Percentiles rank a stretch among this genome's conserved stretches.
Conservation (phyloP, 2,329 filamentous ascomycete genomes). For the Talaromyces rugulosus region DNA sequence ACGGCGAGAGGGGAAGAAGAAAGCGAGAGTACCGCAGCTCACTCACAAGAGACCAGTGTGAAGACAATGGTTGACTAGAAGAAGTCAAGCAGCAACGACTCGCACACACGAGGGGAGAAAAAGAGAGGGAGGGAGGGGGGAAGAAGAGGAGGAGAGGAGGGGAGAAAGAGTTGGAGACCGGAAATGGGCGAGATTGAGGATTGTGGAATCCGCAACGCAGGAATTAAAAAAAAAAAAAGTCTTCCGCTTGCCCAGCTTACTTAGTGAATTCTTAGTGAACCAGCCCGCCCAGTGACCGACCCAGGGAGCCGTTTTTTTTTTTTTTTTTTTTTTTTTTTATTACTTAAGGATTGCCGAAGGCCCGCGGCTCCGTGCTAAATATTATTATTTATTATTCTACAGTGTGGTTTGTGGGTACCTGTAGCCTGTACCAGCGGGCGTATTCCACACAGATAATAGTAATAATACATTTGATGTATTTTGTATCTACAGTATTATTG, state of each 20-base stretch:
- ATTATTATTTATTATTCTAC: background rate
- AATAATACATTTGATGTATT: background rate
- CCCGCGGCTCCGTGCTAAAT: conserved; percentile 12
- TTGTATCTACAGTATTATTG: no score
- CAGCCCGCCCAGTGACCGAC: background rate
- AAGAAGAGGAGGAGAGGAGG: conserved; percentile 17
- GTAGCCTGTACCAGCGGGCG: no score
- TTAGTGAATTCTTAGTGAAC: background rate
- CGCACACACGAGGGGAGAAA: conserved; percentile 16
- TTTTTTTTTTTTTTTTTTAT: conserved; percentile 2
- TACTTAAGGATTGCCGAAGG: conserved; percentile 18
- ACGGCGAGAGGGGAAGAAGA: background rate
- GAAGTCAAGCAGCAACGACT: conserved; percentile 7
- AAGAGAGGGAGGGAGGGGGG: conserved; percentile 17
- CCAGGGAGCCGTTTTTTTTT: background rate
- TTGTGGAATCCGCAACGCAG: conserved; percentile 14
- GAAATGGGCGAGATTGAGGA: conserved; percentile 1
- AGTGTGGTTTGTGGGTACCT: no score
- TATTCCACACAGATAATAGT: no score
- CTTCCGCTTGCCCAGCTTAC: conserved; percentile 3
- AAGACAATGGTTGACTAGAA: background rate
- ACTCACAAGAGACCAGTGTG: background rate
- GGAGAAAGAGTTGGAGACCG: conserved; percentile 2
- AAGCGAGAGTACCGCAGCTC: background rate
- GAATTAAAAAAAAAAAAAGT: conserved; percentile 14